Percentiles rank a stretch among this genome's conserved stretches.
Evolutionary conservation across 139 green algal species (phyloP).

Genomic region (Coelastrella sp.): DNA sequence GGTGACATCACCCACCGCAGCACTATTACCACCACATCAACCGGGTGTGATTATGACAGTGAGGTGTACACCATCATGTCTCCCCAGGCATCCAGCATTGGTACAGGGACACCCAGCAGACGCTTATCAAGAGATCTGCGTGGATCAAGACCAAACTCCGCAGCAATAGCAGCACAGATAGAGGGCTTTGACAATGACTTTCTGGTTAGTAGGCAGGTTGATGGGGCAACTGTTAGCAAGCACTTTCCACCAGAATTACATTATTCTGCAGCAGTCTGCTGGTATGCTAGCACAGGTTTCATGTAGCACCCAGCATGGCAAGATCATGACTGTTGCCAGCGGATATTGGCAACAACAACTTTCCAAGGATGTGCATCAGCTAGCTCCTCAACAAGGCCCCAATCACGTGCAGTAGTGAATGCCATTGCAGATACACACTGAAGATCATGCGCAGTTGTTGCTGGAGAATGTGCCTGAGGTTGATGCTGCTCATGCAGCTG

Average conservation of each 20-base stretch:
- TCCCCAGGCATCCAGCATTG: conserved; percentile 24
- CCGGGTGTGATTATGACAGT: conserved; percentile 24
- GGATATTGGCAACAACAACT: neutral
- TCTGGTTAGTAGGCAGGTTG: conserved; percentile 64
- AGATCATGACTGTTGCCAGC: too few species aligned
- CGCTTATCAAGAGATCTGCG: conserved; percentile 57
- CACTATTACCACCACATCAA: conserved; percentile 18
- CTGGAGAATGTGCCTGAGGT: conserved; percentile 65
- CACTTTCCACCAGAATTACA: too few species aligned
- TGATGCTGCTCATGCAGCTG: conserved; percentile 35
- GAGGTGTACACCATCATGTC: conserved; percentile 31
- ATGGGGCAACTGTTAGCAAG: neutral
- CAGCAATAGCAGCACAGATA: conserved; percentile 67
- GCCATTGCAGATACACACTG: conserved; percentile 1
- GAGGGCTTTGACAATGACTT: conserved; percentile 77
- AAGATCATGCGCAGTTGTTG: conserved; percentile 44
- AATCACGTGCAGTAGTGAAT: neutral
- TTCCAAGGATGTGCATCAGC: neutral
- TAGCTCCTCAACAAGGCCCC: neutral
- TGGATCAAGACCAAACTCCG: conserved; percentile 68
- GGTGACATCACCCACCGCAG: conserved; percentile 34
- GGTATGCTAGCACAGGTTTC: neutral
- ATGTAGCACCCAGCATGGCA: too few species aligned
- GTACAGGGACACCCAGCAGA: conserved; percentile 9
- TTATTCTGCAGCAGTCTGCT: too few species aligned